Base-by-base conservation (phyloP, 768 basidiomycete species). In the Strobilomyces dryophilus region DNA sequence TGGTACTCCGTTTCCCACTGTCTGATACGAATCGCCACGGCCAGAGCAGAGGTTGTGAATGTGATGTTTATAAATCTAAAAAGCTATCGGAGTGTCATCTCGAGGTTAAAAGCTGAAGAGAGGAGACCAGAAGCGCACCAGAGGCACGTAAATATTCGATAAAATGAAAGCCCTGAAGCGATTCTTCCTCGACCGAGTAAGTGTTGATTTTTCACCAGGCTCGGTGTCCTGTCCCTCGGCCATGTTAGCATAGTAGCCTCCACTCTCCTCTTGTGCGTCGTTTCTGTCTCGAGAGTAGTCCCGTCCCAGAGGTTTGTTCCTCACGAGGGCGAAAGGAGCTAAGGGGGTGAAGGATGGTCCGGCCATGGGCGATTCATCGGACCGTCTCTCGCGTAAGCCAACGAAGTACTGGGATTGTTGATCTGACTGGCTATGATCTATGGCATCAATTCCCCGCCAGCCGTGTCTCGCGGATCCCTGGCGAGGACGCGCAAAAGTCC, bases 21-120 rank as follows among this genome's bases (percentile, higher is more conserved):
- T 45, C 89, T 83, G 62, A 93, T 89, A 35, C 76, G 79, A 57
- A 92, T 82, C 1, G 92, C 92, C 42, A 94, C 74, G 4, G 79
- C 92, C 42, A 95, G 80, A 2, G 89, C 87, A 37, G 84, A 78
- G 15, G 85, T 80, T 12, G 88, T 93, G 61, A 94, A 88, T 9
- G 85, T 75, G 58, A 95, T 84, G 65, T 94, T 94, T 66, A 86
- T 79, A 59, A 91, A 78, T 49, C 92, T 87, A 67, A 93, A 91
- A 36, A 94, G 76, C 91, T 93, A 59, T 45, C 41, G 31, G 17
- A 24, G 20, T 46, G 53, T 66, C 50, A 61, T 55, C 15, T 52
- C 50, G 27, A 27, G 26, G 46, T 32, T 34, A 15, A n/a, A 29
- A 43, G 41, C 29, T 29, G 44, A 54, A 51, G 36, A 39, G n/a